These are phyloP conservation scores for Perilla frutescens DNA, from an alignment of 257 asterid genomes.

Conservation along the genomic window DNA sequence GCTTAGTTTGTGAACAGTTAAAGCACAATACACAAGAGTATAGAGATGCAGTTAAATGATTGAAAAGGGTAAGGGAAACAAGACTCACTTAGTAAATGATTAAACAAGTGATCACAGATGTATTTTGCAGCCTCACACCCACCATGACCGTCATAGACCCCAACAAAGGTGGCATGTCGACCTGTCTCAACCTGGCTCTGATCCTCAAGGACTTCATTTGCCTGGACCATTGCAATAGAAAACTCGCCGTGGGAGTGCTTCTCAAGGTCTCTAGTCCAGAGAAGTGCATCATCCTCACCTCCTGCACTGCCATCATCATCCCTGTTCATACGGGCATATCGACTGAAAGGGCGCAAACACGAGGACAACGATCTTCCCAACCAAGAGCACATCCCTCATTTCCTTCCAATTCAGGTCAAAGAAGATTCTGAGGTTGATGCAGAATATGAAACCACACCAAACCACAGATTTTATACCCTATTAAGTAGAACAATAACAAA, in stretches of 20 bases:
- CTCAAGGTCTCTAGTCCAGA: conserved; percentile 86
- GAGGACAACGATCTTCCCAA: conserved; percentile 59
- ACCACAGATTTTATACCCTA: conserved; percentile 25
- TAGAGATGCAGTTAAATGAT: neutral
- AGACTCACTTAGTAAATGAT: conserved; percentile 62
- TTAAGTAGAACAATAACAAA: conserved; percentile 8
- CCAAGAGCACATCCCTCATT: conserved; percentile 86
- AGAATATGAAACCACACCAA: conserved; percentile 37
- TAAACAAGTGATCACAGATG: conserved; percentile 61
- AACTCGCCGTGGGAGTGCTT: conserved; percentile 77
- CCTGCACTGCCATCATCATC: conserved; percentile 56
- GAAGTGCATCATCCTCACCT: conserved; percentile 58
- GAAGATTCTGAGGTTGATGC: conserved; percentile 42
- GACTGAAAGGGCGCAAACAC: conserved; percentile 73
- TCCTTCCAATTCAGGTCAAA: conserved; percentile 50
- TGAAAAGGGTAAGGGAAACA: conserved; percentile 16
- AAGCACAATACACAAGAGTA: neutral
- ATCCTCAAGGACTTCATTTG: conserved; percentile 72
- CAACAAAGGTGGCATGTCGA: conserved; percentile 64
- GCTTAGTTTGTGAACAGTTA: neutral
- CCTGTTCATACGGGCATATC: conserved; percentile 78
- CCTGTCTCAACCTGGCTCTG: conserved; percentile 82
- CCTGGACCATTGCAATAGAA: conserved; percentile 79
- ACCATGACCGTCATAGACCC: conserved; percentile 93
- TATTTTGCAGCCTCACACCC: conserved; percentile 71